Base-by-base conservation (phyloP, 192 early-diverging fungal genomes). In the Linnemannia zychae region DNA sequence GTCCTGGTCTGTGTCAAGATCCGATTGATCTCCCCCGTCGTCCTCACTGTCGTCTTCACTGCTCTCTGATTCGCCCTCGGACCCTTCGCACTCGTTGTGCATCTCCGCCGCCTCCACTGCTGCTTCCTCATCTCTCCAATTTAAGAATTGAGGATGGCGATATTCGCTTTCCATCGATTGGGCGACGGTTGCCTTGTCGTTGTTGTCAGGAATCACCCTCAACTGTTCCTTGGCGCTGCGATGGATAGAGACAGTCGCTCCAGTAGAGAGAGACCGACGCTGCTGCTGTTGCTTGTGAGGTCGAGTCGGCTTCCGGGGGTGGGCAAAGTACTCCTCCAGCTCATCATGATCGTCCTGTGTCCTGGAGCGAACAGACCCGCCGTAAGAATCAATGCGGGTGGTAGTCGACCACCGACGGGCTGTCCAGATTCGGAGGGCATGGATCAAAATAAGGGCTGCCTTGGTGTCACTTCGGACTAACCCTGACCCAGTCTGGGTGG, bases 301-400 rank as follows among this genome's bases (percentile, higher is more conserved):
- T 31, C 66, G 67, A 20, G 67, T 52, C 28, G 67, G 20, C 2
- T 60, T 65, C 40, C 82, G 76, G 31, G 78, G 67, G 33, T 85
- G 83, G 2, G 78, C 74, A 76, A 85, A 85, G n/a, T 85, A 85
- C n/a, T 85, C 83, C 34, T 85, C 83, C 3, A 85, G 74, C 28
- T 85, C 83, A 34, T 76, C 77, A 46, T 79, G 52, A 4, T 85
- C 77, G 40, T 79, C 77, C 18, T 38, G 49, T 52, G 38, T 71
- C 44, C 34, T 70, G 1, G 77, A 84, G 34, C 82, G 22, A 47
- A 37, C 66, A 24, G 77, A 50, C 9, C 40, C 40, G 9, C 71
- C 67, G 5, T 37, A 53, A 17, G 53, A 18, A 7, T 22, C 72
- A 20, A 28, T 48, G 0, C 50, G 18, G 0, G 67, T 33, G 44